These are phyloP conservation scores for Penicillium sp. DNA, from an alignment of 2,329 filamentous ascomycete species.

Conservation along the genomic window DNA sequence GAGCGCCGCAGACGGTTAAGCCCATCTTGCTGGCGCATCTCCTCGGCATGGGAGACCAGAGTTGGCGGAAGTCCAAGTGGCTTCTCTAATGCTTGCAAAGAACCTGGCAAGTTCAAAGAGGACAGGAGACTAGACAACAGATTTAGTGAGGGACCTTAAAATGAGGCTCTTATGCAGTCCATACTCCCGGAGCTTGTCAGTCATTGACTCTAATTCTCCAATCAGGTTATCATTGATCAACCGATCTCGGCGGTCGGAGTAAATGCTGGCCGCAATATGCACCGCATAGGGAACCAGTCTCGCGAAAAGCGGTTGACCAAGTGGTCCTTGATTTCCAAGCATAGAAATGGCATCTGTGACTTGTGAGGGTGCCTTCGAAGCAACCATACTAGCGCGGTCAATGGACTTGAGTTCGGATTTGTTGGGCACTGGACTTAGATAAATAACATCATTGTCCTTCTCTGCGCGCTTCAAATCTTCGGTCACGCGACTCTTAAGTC, in stretches of 20 bases:
- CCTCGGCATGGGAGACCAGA: conserved; percentile 85
- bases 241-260: conserved; percentile 87
- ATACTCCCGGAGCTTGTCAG: conserved; percentile 72
- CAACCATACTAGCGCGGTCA: conserved; percentile 86
- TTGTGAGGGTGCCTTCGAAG: conserved; percentile 74
- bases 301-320: conserved; percentile 82
- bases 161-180: conserved; percentile 12
- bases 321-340: conserved; percentile 75
- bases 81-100: conserved; percentile 91
- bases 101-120: conserved; percentile 85
- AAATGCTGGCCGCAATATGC: conserved; percentile 91
- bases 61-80: conserved; percentile 85
- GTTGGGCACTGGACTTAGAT: conserved; percentile 78
- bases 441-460: conserved; percentile 96
- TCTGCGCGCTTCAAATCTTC: conserved; percentile 91
- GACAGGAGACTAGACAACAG: conserved; percentile 57
- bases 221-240: conserved; percentile 86
- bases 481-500: conserved; percentile 75
- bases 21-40: conserved; percentile 87
- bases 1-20: conserved; percentile 73
- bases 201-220: conserved; percentile 78
- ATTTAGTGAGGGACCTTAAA: conserved; percentile 11
- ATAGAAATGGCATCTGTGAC: conserved; percentile 77
- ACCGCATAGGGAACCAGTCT: conserved; percentile 95
- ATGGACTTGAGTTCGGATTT: conserved; percentile 85